A percentile compares a stretch with the other conserved stretches of the same genome.
These are phyloP conservation scores for Coemansia sp. DNA, from an alignment of 192 early-diverging fungal genomes.

Conservation along the genomic window DNA sequence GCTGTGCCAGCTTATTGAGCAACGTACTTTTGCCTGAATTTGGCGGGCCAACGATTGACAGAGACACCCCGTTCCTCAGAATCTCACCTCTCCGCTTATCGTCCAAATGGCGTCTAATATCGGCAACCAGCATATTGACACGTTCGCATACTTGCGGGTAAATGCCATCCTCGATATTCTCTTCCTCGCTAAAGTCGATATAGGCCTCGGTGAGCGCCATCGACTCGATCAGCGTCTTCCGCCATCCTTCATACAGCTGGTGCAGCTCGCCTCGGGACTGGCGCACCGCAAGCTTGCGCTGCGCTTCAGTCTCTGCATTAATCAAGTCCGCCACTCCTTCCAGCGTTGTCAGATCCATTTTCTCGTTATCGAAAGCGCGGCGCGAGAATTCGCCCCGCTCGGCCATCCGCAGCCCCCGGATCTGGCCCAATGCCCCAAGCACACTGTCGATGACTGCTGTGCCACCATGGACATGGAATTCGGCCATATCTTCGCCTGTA, in stretches of 20 bases:
- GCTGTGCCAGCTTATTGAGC: conserved; percentile 63
- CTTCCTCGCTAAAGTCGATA: conserved; percentile 81
- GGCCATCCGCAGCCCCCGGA: conserved; percentile 62
- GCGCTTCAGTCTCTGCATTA: conserved; percentile 78
- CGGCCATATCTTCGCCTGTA: conserved; percentile 75
- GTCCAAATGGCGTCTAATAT: conserved; percentile 55
- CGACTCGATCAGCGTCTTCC: conserved; percentile 56
- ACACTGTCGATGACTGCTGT: conserved; percentile 64
- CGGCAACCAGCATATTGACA: conserved; percentile 5
- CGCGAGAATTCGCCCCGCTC: conserved; percentile 75
- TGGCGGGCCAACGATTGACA: conserved; percentile 72
- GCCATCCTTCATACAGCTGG: conserved; percentile 65
- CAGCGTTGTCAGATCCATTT: conserved; percentile 68
- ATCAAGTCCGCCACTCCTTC: conserved; percentile 75
- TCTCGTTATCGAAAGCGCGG: conserved; percentile 73
- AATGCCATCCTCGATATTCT: conserved; percentile 73
- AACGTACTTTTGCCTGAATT: conserved; percentile 80
- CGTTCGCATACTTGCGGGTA: conserved; percentile 12
- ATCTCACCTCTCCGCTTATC: conserved; percentile 72
- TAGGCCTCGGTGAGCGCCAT: conserved; percentile 68
- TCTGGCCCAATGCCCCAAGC: conserved; percentile 52
- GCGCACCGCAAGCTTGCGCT: conserved; percentile 63
- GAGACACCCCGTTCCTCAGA: conserved; percentile 65
- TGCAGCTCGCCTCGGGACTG: conserved; percentile 70
- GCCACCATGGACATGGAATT: conserved; percentile 77